These are phyloP conservation scores for Yamadazyma trypodendri DNA, from an alignment of 1,139 yeast genomes.

Conservation along the genomic window DNA sequence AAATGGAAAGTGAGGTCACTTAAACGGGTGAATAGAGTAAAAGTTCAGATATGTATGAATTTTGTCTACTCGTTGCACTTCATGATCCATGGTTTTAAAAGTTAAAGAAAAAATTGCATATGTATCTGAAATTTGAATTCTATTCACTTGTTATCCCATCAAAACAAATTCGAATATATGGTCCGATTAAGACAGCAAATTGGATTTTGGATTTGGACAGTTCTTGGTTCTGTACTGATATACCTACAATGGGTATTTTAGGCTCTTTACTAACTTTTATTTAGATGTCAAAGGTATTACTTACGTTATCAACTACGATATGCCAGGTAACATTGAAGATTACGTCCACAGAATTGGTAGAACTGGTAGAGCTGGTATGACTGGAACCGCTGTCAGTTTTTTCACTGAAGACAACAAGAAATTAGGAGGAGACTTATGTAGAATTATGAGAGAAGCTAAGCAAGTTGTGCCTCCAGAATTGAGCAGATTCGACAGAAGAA, in stretches of 20 bases:
- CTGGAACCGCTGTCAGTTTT: constrained; percentile 93
- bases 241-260: neutral
- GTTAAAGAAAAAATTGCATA: constrained; percentile 2
- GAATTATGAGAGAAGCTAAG: constrained; percentile 93
- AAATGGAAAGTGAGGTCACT: constrained; percentile 7
- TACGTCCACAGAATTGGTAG: constrained; percentile 95
- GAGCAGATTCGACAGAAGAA: constrained; percentile 54
- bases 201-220: neutral
- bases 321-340: constrained; percentile 98
- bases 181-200: neutral
- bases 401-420: constrained; percentile 86
- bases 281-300: constrained; percentile 96
- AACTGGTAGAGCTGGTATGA: constrained; percentile 98
- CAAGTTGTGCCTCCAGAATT: constrained; percentile 77
- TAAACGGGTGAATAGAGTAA: constrained; percentile 7
- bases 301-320: constrained; percentile 89
- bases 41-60: constrained; percentile 5
- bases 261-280: constrained; percentile 28
- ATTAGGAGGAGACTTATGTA: constrained; percentile 87
- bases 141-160: constrained; percentile 5
- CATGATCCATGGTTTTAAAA: constrained; percentile 4
- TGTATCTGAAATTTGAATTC: constrained; percentile 5
- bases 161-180: neutral
- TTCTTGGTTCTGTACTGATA: constrained; percentile 1
- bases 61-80: constrained; percentile 5